phyloP scores from a whole-genome alignment of 495 filamentous ascomycete species.

The Xylaria venustula region DNA sequence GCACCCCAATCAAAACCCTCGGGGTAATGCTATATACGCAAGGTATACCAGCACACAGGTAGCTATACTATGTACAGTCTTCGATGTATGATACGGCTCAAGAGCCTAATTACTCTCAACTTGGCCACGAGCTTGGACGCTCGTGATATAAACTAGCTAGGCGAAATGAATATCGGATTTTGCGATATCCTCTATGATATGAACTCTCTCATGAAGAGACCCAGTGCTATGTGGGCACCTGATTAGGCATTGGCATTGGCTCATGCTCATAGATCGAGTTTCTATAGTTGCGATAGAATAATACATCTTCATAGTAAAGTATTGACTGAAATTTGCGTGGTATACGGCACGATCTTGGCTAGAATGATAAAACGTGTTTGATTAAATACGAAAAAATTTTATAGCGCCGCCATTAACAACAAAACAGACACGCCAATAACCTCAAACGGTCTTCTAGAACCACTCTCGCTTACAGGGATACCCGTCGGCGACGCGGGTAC shows the following conservation, averaged over 20 bases:
- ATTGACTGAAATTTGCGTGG: too few species aligned
- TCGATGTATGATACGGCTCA: neutral
- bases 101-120: neutral
- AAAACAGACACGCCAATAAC: neutral
- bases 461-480: neutral
- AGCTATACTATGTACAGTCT: neutral
- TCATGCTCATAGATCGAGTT: too few species aligned
- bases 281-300: too few species aligned
- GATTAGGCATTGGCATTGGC: too few species aligned
- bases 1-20: conserved; percentile 16
- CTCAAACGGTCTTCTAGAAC: neutral
- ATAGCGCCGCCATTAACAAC: neutral
- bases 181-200: neutral
- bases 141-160: neutral
- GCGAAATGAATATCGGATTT: neutral
- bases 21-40: neutral
- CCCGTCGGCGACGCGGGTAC: neutral
- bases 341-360: too few species aligned
- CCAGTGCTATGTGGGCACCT: too few species aligned
- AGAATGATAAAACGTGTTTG: too few species aligned
- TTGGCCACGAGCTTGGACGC: neutral
- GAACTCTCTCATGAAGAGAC: too few species aligned
- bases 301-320: too few species aligned
- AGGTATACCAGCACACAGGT: neutral
- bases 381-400: too few species aligned